Percentiles rank a stretch among this genome's conserved stretches.
These are phyloP conservation scores for Testicularia cyperi DNA, from an alignment of 1,284 basidiomycete genomes.

Conservation along the genomic window DNA sequence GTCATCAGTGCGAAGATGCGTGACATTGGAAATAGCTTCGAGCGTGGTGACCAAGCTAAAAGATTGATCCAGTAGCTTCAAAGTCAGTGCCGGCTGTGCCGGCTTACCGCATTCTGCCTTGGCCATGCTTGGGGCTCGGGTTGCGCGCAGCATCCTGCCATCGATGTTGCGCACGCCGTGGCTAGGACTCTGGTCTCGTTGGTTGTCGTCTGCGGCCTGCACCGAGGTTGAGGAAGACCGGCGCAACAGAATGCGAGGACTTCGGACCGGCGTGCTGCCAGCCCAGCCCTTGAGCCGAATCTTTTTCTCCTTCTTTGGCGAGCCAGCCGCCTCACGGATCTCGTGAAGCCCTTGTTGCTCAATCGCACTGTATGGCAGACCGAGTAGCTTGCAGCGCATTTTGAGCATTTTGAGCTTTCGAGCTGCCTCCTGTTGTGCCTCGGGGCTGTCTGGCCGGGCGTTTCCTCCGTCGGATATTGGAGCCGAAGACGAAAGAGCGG, in stretches of 20 bases:
- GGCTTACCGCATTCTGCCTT: neutral
- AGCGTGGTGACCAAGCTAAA: slow-evolving; percentile 43
- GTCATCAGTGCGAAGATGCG: slow-evolving; percentile 81
- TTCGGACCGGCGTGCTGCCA: slow-evolving; percentile 5
- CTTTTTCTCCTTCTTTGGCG: slow-evolving; percentile 9
- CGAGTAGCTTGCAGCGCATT: slow-evolving; percentile 21
- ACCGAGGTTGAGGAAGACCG: too few relatives aligned
- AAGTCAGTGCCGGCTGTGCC: slow-evolving; percentile 16
- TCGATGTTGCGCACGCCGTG: too few relatives aligned
- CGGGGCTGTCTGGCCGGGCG: neutral
- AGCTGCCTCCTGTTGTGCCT: slow-evolving; percentile 1
- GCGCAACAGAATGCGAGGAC: too few relatives aligned
- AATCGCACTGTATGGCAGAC: slow-evolving; percentile 16
- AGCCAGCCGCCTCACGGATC: slow-evolving; percentile 3
- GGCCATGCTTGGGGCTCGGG: too few relatives aligned
- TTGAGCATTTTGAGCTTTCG: slow-evolving; percentile 12
- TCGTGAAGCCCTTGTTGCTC: slow-evolving; percentile 16
- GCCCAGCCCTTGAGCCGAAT: slow-evolving; percentile 29
- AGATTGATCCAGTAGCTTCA: slow-evolving; percentile 1
- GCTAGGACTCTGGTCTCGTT: too few relatives aligned
- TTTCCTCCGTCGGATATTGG: neutral
- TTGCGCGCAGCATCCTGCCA: too few relatives aligned
- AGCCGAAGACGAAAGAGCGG: neutral
- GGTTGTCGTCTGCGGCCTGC: too few relatives aligned
- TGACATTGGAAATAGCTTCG: slow-evolving; percentile 71